Evolutionary conservation across 164 flowering plant genomes (phyloP).

Genomic region (Liquidambar formosana): DNA sequence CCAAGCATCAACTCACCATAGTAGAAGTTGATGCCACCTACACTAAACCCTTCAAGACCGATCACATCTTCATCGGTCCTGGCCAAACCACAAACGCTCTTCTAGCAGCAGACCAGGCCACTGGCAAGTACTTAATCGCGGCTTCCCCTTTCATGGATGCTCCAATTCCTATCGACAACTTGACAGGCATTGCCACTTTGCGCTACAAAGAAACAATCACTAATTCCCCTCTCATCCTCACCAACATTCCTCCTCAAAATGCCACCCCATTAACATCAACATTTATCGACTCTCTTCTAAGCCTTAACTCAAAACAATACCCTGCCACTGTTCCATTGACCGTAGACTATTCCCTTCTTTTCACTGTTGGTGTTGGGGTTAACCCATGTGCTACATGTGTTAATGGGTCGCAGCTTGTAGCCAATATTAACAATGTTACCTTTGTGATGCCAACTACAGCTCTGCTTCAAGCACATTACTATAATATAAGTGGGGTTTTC

Average conservation of each 20-base stretch:
- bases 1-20: conserved; percentile 57
- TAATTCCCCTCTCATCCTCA: conserved; percentile 32
- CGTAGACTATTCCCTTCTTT: conserved; percentile 52
- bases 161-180: conserved; percentile 65
- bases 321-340: conserved; percentile 62
- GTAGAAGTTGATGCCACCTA: conserved; percentile 75
- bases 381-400: conserved; percentile 67
- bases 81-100: conserved; percentile 87
- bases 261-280: conserved; percentile 59
- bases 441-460: conserved; percentile 72
- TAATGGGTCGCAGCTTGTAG: conserved; percentile 64
- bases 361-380: conserved; percentile 67
- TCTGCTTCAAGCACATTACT: conserved; percentile 69
- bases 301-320: conserved; percentile 59
- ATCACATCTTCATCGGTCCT: conserved; percentile 63
- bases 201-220: conserved; percentile 64
- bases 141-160: conserved; percentile 81
- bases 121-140: conserved; percentile 57
- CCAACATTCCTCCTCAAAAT: conserved; percentile 52
- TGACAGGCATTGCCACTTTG: conserved; percentile 62
- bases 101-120: conserved; percentile 37
- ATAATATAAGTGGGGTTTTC: conserved; percentile 66
- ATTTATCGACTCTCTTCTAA: conserved; percentile 51
- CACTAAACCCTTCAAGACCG: conserved; percentile 63
- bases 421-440: conserved; percentile 63